Base-by-base conservation (phyloP, 2,329 filamentous ascomycete genomes). In the Nemania serpens region DNA sequence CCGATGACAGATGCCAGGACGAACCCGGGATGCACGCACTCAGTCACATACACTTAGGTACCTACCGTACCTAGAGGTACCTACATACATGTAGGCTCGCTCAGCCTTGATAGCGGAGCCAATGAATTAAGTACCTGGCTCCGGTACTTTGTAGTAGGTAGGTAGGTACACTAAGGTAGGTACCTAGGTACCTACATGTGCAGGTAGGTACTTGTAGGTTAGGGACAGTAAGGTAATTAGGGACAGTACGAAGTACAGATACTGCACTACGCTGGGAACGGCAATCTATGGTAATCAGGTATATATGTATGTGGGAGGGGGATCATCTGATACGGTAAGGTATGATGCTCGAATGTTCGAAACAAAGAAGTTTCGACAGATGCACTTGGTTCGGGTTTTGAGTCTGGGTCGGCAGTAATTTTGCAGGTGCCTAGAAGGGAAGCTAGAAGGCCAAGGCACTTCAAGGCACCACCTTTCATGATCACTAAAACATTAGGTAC, bases 41-140 rank as follows among this genome's bases (percentile, higher is more conserved):
- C 37, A 15, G 36, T 11, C 5, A 53, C 20, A 11, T 22, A 46
- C 10, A 29, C 45, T 7, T 25, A 47, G 25, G 9, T 22, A 17
- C 45, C 36, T 39, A 39, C 4, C 36, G 3, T n/a, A 39, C 11
- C 4, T 39, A 39, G 11, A 29, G 25, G 25, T 29, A 3, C 25
- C 25, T 39, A 12, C 36, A 39, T n/a, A 39, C 36, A 5, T 5
- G 36, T n/a, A 33, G 9, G 51, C 42, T 59, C 45, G 33, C 61
- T 63, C 61, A 63, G 61, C 61, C 61, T 60, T 63, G 61, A 63
- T 63, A 54, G 61, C 61, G 61, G 61, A 54, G 57, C 49, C 43
- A 41, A 50, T 29, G 33, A 3, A 5, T 39, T 12, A 39, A 4
- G 36, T 13, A 12, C n/a, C 36, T 13, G 36, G 4, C 25, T 29